Evolutionary conservation across 345 rosid genomes (phyloP), one percentile per base, ranked within the genome.

Genomic region (Anacardium occidentale): DNA sequence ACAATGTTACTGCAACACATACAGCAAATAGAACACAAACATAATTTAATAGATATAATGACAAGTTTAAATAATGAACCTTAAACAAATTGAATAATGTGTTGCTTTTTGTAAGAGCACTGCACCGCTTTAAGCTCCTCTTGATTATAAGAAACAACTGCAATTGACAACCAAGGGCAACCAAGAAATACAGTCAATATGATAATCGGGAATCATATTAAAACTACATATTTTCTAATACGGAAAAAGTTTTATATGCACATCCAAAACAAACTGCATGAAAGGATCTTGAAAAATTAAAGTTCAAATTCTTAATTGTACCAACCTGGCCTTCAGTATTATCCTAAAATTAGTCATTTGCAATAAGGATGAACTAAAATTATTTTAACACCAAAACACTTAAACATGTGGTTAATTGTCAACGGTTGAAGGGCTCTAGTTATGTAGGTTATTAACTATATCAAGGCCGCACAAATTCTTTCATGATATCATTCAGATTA

Each of bases 81-180:
- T 88, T 95, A 78, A 92, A 90, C 87, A 95, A 82, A 85, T 90
- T 87, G 79, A 82, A 89, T 68, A 95, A 75, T 8, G 97, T 90
- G 80, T 92, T 97, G 84, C 77, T 90, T 87, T 90, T 92, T 76
- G 93, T 92, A 73, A 92, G 83, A 75, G 89, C 82, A 83, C 87
- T 91, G 86, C 99, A 95, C 55, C 99, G 87, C 85, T 95, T 95
- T 83, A 95, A 84, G 91, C 98, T 95, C 87, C 96, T 89, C 77
- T 92, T 95, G 84, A 95, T 92, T 68, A 91, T 86, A 61, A 88
- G 84, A 84, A 95, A 92, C 84, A 92, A 76, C 98, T 95, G 76
- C 77, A 87, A 67, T 62, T 24, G 62, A 74, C 20, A 69, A 71
- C 25, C 72, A 48, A 66, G 58, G 34, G 45, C 37, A 61, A 18